phyloP scores from a whole-genome alignment of 1,284 basidiomycete species.

The Ustilago hordei region DNA sequence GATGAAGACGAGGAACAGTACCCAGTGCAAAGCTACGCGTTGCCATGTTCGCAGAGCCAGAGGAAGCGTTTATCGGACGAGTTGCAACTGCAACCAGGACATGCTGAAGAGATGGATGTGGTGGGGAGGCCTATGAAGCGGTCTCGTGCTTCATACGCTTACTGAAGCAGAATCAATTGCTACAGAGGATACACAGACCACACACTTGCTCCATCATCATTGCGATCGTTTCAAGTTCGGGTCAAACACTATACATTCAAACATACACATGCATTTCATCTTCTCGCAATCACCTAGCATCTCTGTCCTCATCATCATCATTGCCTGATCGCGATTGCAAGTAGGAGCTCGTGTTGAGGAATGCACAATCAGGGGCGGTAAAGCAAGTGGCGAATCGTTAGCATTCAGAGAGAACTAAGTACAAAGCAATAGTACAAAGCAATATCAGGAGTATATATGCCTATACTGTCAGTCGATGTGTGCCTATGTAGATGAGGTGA shows the following conservation, averaged over 20 bases:
- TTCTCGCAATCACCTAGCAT: background rate
- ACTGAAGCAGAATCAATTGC: constrained; percentile 2
- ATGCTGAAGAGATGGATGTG: constrained; percentile 24
- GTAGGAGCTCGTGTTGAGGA: no score
- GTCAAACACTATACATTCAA: background rate
- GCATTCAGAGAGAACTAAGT: no score
- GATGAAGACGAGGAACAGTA: constrained; percentile 15
- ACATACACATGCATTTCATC: background rate
- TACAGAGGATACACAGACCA: background rate
- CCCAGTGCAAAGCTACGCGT: background rate
- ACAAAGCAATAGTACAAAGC: no score
- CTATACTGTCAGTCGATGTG: no score
- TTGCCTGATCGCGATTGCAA: background rate
- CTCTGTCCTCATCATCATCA: no score
- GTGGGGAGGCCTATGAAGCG: constrained; percentile 35
- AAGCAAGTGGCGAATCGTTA: no score
- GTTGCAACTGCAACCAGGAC: constrained; percentile 30
- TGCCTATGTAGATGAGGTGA: no score
- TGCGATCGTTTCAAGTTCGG: background rate
- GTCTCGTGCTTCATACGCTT: constrained; percentile 39
- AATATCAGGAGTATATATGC: no score
- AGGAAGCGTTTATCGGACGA: constrained; percentile 27
- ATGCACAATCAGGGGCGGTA: no score
- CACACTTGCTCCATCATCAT: background rate
- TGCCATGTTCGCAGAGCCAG: constrained; percentile 21